Percentiles rank a stretch among this genome's conserved stretches.
Evolutionary conservation across 768 basidiomycete species (phyloP).

Genomic region (Lentinula detonsa): DNA sequence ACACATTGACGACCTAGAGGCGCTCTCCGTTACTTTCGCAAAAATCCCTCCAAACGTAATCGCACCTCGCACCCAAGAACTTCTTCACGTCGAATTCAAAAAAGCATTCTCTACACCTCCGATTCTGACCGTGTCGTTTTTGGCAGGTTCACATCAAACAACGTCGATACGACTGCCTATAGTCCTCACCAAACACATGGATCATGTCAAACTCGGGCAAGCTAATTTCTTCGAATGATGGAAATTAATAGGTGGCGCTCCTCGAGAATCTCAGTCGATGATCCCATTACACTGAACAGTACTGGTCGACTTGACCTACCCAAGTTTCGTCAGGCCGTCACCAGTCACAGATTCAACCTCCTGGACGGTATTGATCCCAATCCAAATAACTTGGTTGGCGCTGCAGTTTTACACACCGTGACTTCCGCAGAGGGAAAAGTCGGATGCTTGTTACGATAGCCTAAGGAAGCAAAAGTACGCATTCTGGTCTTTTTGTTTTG

Average conservation of each 20-base stretch:
- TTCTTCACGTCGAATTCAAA: constrained; percentile 94
- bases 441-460: constrained; percentile 87
- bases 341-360: constrained; percentile 65
- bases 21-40: constrained; percentile 77
- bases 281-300: constrained; percentile 69
- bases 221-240: constrained; percentile 96
- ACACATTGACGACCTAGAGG: constrained; percentile 64
- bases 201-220: constrained; percentile 79
- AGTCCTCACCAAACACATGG: constrained; percentile 86
- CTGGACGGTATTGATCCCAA: constrained; percentile 90
- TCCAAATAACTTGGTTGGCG: constrained; percentile 86
- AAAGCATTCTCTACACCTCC: constrained; percentile 74
- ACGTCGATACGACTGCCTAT: constrained; percentile 82
- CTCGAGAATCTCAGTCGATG: constrained; percentile 84
- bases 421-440: constrained; percentile 86
- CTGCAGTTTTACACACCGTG: constrained; percentile 83
- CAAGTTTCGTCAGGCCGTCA: constrained; percentile 69
- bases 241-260: constrained; percentile 95
- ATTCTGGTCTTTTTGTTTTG: neutral
- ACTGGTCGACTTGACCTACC: constrained; percentile 69
- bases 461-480: constrained; percentile 87
- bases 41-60: constrained; percentile 87
- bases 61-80: constrained; percentile 79
- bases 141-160: constrained; percentile 88
- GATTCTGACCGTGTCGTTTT: constrained; percentile 80